These are phyloP conservation scores for Amorphotheca resinae DNA, from an alignment of 495 filamentous ascomycete genomes.

Conservation along the genomic window DNA sequence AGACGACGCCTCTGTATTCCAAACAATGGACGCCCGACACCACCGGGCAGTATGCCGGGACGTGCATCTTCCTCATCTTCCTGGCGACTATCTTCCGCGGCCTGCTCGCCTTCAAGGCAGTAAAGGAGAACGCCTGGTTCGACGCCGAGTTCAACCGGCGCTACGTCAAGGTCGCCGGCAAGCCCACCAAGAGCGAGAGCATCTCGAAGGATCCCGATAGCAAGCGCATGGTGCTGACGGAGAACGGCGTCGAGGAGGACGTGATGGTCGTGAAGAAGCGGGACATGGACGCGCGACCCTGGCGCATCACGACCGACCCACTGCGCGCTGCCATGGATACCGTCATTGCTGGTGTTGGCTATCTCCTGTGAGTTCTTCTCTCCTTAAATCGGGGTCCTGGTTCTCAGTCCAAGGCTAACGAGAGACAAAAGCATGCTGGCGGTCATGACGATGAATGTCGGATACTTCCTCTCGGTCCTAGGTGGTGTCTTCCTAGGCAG, in stretches of 20 bases:
- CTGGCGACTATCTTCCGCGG: slow-evolving; percentile 56
- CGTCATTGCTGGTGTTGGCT: slow-evolving; percentile 61
- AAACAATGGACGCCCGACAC: slow-evolving; percentile 55
- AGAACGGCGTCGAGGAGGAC: slow-evolving; percentile 61
- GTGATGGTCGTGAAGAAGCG: slow-evolving; percentile 53
- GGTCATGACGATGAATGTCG: slow-evolving; percentile 96
- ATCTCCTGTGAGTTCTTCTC: slow-evolving; percentile 66
- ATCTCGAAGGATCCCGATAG: slow-evolving; percentile 41
- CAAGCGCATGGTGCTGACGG: slow-evolving; percentile 45
- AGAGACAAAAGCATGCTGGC: slow-evolving; percentile 66
- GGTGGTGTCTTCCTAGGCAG: slow-evolving; percentile 77
- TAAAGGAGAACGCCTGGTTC: slow-evolving; percentile 40
- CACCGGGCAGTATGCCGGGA: slow-evolving; percentile 62
- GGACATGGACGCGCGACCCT: slow-evolving; percentile 42
- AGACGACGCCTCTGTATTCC: slow-evolving; percentile 62
- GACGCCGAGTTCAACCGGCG: slow-evolving; percentile 54
- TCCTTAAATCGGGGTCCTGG: not conserved
- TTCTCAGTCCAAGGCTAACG: slow-evolving; percentile 5
- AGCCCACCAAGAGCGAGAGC: slow-evolving; percentile 40
- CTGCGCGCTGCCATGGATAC: slow-evolving; percentile 57
- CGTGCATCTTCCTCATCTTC: slow-evolving; percentile 75
- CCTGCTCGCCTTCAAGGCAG: slow-evolving; percentile 52
- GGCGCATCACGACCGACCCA: slow-evolving; percentile 68
- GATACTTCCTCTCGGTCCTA: slow-evolving; percentile 86
- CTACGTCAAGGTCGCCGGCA: slow-evolving; percentile 62